Conservation (phyloP, 257 asterid species). For the Solanum microdontum region DNA sequence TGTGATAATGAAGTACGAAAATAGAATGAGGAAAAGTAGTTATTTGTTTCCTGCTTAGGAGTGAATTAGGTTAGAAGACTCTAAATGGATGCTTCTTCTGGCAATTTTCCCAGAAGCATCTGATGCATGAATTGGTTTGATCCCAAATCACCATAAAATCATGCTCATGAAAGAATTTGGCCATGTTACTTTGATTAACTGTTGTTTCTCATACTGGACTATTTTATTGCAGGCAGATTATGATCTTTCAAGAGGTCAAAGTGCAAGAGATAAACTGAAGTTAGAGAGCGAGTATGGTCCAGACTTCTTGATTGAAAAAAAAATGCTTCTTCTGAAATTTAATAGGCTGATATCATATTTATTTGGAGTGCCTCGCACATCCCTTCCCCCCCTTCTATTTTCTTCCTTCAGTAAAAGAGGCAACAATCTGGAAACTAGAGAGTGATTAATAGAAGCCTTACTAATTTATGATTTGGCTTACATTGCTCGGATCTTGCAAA, state of each 20-base stretch:
- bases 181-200: conserved; percentile 1
- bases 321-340: not conserved
- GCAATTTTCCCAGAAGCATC: not conserved
- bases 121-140: not conserved
- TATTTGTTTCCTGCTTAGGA: not conserved
- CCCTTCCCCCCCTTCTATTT: not conserved
- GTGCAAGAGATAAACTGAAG: conserved; percentile 61
- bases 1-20: not conserved
- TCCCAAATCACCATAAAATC: not conserved
- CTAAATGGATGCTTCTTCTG: not conserved
- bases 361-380: not conserved
- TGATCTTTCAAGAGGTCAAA: conserved; percentile 62
- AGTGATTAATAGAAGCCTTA: not conserved
- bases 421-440: not conserved
- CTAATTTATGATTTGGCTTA: not conserved
- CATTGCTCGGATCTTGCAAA: not conserved
- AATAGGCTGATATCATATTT: not conserved
- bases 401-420: not conserved
- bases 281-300: conserved; percentile 73
- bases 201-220: conserved; percentile 13
- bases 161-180: not conserved
- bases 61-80: not conserved
- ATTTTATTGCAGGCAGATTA: conserved; percentile 50
- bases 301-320: not conserved
- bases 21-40: not conserved